phyloP scores from a whole-genome alignment of 768 basidiomycete genomes.

The Lactarius psammicola region DNA sequence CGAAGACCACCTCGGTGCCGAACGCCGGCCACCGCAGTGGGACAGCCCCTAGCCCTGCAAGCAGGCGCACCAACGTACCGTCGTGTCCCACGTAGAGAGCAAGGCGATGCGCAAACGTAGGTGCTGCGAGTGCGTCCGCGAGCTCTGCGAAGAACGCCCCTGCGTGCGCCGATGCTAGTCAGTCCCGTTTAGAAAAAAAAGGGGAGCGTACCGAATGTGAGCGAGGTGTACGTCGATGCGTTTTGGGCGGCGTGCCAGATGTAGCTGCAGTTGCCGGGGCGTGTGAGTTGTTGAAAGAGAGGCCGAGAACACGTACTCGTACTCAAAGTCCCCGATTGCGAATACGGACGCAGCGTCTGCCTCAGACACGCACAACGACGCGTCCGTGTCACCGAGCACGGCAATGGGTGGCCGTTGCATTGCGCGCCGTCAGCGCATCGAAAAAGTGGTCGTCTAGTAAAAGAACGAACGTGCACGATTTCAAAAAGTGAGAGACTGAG shows the following conservation, averaged over 20 bases:
- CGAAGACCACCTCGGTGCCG: slow-evolving; percentile 47
- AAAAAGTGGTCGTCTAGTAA: slow-evolving; percentile 49
- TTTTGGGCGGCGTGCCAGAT: slow-evolving; percentile 50
- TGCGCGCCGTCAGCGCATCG: slow-evolving; percentile 50
- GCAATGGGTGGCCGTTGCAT: slow-evolving; percentile 45
- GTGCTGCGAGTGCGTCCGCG: slow-evolving; percentile 37
- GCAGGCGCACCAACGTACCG: slow-evolving; percentile 44
- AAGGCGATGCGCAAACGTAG: slow-evolving; percentile 38
- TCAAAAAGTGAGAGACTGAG: background rate
- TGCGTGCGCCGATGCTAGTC: slow-evolving; percentile 21
- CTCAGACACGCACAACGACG: slow-evolving; percentile 39
- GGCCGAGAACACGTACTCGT: slow-evolving; percentile 35
- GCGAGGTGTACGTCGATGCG: slow-evolving; percentile 43
- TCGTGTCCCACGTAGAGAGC: slow-evolving; percentile 50
- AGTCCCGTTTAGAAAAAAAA: background rate
- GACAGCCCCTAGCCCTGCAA: slow-evolving; percentile 39
- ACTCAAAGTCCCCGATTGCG: slow-evolving; percentile 42
- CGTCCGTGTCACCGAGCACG: slow-evolving; percentile 41
- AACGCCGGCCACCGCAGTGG: slow-evolving; percentile 48
- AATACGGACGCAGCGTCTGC: slow-evolving; percentile 40
- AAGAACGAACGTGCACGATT: no score
- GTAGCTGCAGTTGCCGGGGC: slow-evolving; percentile 40
- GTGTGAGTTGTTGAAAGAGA: background rate
- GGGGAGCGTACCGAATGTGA: slow-evolving; percentile 42
- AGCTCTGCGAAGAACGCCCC: slow-evolving; percentile 49